Conservation (phyloP, 768 basidiomycete genomes). For the Calocybe gangraenosa region DNA sequence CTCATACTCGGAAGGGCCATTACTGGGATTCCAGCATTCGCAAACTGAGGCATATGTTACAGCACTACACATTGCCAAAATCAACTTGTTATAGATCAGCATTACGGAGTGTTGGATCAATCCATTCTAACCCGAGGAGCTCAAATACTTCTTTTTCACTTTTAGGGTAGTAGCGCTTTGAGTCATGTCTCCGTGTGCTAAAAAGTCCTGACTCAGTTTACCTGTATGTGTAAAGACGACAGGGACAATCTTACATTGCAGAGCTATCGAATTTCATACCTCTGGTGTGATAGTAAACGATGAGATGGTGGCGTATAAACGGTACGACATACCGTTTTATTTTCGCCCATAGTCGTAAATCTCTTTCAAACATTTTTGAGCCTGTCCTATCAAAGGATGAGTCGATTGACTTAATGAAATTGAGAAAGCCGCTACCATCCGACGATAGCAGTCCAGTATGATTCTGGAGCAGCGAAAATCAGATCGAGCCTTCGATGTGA, state of each 20-base stretch:
- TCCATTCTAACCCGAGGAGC: slow-evolving; percentile 62
- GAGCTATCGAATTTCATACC: slow-evolving; percentile 84
- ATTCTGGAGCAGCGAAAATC: slow-evolving; percentile 70
- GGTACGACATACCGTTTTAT: slow-evolving; percentile 40
- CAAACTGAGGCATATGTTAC: slow-evolving; percentile 35
- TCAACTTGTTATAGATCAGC: slow-evolving; percentile 48
- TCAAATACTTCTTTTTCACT: slow-evolving; percentile 74
- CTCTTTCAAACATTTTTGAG: slow-evolving; percentile 86
- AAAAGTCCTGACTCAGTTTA: too few species aligned
- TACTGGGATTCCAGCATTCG: slow-evolving; percentile 86
- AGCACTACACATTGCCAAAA: too few species aligned
- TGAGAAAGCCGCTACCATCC: slow-evolving; percentile 63
- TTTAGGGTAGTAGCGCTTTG: slow-evolving; percentile 51
- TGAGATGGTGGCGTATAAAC: not conserved
- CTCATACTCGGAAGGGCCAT: slow-evolving; percentile 92
- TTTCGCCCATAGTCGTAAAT: slow-evolving; percentile 75
- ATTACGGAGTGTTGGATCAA: slow-evolving; percentile 70
- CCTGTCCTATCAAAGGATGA: slow-evolving; percentile 56
- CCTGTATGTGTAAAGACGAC: not conserved
- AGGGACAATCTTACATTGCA: slow-evolving; percentile 56
- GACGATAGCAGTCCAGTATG: slow-evolving; percentile 86
- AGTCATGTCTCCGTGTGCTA: slow-evolving; percentile 64
- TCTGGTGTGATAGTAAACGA: slow-evolving; percentile 26
- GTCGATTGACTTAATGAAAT: not conserved
- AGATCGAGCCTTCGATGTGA: slow-evolving; percentile 75